Conservation (phyloP, 768 basidiomycete genomes). For the Phylloporus arenicola region DNA sequence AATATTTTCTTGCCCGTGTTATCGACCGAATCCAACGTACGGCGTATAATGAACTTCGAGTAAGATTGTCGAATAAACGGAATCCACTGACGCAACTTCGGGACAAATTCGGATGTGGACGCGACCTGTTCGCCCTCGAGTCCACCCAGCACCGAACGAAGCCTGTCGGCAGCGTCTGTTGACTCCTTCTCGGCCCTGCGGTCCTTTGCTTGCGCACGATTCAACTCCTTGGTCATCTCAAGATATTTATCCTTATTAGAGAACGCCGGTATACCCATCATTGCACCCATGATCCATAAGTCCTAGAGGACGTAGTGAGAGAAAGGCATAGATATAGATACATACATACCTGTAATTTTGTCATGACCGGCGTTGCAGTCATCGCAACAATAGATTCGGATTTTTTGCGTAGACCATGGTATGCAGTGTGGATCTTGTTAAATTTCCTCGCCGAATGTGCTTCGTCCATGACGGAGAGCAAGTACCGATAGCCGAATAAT, state of each 20-base stretch:
- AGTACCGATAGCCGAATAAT: not conserved
- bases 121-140: not conserved
- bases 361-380: conserved; percentile 4
- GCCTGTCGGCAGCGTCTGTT: not conserved
- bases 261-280: not conserved
- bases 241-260: not conserved
- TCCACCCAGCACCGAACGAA: not conserved
- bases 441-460: conserved; percentile 2
- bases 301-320: not conserved
- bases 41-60: too few relatives aligned
- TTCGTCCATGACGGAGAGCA: conserved; percentile 2
- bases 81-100: too few relatives aligned
- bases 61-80: too few relatives aligned
- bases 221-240: not conserved
- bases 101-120: too few relatives aligned
- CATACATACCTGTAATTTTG: conserved; percentile 2
- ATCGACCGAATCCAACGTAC: too few relatives aligned
- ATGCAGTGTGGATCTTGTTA: conserved; percentile 3
- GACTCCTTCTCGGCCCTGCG: not conserved
- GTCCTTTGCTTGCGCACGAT: not conserved
- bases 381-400: not conserved
- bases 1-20: too few relatives aligned
- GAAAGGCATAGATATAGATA: too few relatives aligned
- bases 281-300: conserved; percentile 4
- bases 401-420: not conserved